These are phyloP conservation scores for Chloranthus sessilifolius DNA, from an alignment of 164 flowering plant species.

Conservation along the genomic window DNA sequence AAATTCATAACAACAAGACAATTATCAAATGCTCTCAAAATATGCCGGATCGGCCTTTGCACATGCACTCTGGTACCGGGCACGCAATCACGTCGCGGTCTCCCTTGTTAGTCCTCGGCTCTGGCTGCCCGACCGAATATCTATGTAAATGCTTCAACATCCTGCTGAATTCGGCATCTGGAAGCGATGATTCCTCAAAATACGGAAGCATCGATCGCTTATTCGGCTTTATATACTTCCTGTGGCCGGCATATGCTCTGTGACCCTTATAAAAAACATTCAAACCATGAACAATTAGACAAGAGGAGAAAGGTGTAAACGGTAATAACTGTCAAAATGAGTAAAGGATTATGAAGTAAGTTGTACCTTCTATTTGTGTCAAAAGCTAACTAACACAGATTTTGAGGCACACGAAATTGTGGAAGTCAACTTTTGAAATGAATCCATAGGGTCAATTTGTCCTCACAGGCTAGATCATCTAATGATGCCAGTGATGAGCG, in stretches of 20 bases:
- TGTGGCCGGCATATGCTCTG: conserved; percentile 62
- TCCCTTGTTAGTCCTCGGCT: conserved; percentile 34
- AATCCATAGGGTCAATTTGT: no score
- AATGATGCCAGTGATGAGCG: no score
- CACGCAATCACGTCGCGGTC: conserved; percentile 53
- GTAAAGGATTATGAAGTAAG: no score
- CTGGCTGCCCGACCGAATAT: conserved; percentile 44
- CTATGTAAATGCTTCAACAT: conserved; percentile 33
- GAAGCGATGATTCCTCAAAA: conserved; percentile 28
- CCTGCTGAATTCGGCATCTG: conserved; percentile 31
- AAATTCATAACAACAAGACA: no score
- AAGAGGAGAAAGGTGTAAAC: background rate
- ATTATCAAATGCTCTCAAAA: no score
- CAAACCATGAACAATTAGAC: background rate
- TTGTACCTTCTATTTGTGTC: no score
- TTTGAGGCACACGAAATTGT: no score
- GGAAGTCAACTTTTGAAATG: no score
- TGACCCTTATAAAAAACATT: conserved; percentile 44
- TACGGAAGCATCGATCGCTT: conserved; percentile 40
- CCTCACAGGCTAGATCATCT: no score
- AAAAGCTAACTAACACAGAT: no score
- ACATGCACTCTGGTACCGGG: conserved; percentile 80
- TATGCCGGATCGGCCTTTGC: conserved; percentile 17
- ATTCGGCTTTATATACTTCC: conserved; percentile 55
- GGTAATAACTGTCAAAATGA: no score